Percentiles rank a stretch among this genome's conserved stretches.
phyloP scores from a whole-genome alignment of 371 early-diverging fungal genomes.

The Vairimorpha ceranae region DNA sequence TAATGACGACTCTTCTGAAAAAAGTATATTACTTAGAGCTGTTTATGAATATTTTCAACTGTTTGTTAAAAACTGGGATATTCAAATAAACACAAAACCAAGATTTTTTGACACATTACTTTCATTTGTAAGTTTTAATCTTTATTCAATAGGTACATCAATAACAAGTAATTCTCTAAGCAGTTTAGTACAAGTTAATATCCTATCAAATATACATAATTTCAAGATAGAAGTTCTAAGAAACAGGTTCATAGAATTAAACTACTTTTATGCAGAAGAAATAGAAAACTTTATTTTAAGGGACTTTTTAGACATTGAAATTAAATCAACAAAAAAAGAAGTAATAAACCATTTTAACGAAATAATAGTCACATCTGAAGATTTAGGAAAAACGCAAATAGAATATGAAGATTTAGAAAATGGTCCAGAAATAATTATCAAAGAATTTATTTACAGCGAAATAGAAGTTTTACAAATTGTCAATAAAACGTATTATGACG shows the following conservation, averaged over 20 bases:
- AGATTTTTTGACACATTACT: not conserved
- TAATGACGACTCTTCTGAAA: not conserved
- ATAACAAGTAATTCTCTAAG: not conserved
- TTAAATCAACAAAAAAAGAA: not conserved
- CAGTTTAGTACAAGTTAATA: too few relatives aligned
- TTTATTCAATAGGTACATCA: not conserved
- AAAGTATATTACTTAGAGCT: not conserved
- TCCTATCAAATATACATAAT: not conserved
- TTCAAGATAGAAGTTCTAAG: not conserved
- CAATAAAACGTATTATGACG: not conserved
- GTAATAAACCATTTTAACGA: not conserved
- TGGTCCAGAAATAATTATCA: not conserved
- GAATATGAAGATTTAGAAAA: not conserved
- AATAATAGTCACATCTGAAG: not conserved
- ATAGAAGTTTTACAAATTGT: not conserved
- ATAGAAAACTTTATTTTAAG: slow-evolving; percentile 10
- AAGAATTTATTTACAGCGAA: slow-evolving; percentile 1
- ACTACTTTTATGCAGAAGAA: slow-evolving; percentile 1
- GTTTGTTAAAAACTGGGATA: not conserved
- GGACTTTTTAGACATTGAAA: not conserved
- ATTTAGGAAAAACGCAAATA: not conserved
- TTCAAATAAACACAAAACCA: not conserved
- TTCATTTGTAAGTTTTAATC: not conserved
- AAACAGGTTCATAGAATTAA: not conserved
- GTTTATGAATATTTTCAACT: not conserved